Percentiles rank a stretch among this genome's conserved stretches.
These are phyloP conservation scores for Trichosporon ovoides DNA, from an alignment of 1,284 basidiomycete genomes.

Conservation along the genomic window DNA sequence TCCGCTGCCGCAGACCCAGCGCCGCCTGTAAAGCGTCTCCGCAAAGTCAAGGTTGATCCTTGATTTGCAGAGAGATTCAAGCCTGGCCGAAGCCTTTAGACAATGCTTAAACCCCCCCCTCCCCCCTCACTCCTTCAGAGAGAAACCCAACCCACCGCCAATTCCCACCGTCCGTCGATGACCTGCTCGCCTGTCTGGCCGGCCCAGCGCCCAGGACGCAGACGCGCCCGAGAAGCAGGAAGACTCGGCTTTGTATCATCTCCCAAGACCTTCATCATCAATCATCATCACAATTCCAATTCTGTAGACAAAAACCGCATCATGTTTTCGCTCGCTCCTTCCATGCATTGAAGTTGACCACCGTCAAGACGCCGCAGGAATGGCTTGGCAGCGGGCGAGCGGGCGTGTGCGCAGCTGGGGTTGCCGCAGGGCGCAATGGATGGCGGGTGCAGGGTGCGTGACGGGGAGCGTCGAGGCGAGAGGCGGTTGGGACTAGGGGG, in stretches of 20 bases:
- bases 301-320: constrained; percentile 4
- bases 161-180: no score
- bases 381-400: no score
- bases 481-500: background rate
- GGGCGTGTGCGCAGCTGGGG: no score
- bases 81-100: no score
- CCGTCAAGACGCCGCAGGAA: background rate
- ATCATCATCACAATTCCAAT: background rate
- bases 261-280: background rate
- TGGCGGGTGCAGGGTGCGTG: background rate
- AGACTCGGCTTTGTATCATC: background rate
- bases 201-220: background rate
- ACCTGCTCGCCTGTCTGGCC: background rate
- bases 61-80: no score
- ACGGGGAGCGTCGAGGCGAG: no score
- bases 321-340: background rate
- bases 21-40: background rate
- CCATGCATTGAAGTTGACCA: background rate
- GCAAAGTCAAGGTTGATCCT: no score
- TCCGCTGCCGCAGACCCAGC: constrained; percentile 1
- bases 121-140: no score
- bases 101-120: no score
- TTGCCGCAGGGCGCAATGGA: no score
- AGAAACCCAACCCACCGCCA: no score
- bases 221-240: constrained; percentile 9